Conservation (phyloP, 106 monocot genomes). For the Dioscorea alata region DNA sequence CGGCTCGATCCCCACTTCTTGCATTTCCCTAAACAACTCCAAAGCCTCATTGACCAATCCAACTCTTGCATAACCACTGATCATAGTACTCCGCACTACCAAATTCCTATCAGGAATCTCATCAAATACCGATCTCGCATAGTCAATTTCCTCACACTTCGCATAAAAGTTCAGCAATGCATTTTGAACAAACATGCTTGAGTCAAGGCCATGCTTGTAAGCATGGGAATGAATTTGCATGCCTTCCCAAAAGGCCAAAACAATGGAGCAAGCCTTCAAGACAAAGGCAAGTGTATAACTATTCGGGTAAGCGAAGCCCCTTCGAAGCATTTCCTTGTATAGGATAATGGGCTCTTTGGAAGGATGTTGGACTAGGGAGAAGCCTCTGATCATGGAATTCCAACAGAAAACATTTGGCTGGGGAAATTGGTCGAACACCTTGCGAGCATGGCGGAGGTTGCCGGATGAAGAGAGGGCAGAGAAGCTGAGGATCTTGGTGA, state of each 20-base stretch:
- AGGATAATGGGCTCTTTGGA: constrained; percentile 48
- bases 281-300: constrained; percentile 72
- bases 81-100: constrained; percentile 89
- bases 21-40: constrained; percentile 72
- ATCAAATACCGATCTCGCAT: constrained; percentile 59
- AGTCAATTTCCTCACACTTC: constrained; percentile 58
- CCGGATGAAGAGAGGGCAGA: constrained; percentile 33
- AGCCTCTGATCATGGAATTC: constrained; percentile 69
- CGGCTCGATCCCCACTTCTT: constrained; percentile 47
- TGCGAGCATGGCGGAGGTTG: constrained; percentile 55
- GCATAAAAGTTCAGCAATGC: constrained; percentile 67
- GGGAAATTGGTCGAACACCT: constrained; percentile 63
- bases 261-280: constrained; percentile 57
- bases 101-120: constrained; percentile 69
- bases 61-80: constrained; percentile 73
- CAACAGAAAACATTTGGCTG: constrained; percentile 63
- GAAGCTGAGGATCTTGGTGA: constrained; percentile 63
- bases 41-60: constrained; percentile 78
- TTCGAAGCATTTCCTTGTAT: constrained; percentile 41
- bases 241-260: constrained; percentile 45
- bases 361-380: constrained; percentile 19
- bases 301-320: constrained; percentile 49
- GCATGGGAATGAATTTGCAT: constrained; percentile 64
- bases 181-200: constrained; percentile 69
- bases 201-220: constrained; percentile 44